phyloP scores from a whole-genome alignment of 75 land plant genomes.

The Cryptomeria japonica region DNA sequence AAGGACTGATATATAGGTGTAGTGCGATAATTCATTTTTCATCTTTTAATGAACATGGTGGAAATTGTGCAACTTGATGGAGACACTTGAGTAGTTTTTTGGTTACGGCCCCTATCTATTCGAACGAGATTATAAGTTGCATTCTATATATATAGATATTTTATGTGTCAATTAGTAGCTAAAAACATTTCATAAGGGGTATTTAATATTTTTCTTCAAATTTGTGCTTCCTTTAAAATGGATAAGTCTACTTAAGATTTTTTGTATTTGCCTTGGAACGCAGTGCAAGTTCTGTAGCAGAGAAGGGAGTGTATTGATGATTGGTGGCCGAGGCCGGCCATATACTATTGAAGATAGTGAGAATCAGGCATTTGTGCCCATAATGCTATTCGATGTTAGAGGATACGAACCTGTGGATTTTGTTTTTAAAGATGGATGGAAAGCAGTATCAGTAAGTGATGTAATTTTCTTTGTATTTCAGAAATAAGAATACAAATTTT shows the following conservation, averaged over 20 bases:
- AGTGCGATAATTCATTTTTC: too few relatives aligned
- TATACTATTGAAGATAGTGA: conserved; percentile 67
- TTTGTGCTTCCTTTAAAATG: background rate
- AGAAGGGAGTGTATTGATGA: conserved; percentile 73
- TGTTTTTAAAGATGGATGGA: conserved; percentile 70
- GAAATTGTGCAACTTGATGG: background rate
- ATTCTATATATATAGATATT: background rate
- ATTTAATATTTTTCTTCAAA: background rate
- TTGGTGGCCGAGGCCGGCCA: conserved; percentile 74
- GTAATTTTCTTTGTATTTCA: background rate
- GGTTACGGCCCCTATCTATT: background rate
- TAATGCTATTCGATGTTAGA: conserved; percentile 83
- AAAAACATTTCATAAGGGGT: background rate
- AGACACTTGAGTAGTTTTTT: background rate
- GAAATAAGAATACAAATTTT: background rate
- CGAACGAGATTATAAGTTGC: background rate
- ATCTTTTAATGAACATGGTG: background rate
- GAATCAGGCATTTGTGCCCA: conserved; percentile 37
- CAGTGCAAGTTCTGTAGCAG: conserved; percentile 97
- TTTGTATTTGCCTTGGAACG: conserved; percentile 4
- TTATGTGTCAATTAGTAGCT: background rate
- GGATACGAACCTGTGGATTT: conserved; percentile 84
- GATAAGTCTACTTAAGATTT: background rate
- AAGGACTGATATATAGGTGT: too few relatives aligned
- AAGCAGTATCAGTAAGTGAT: conserved; percentile 76